Conservation (phyloP, 768 basidiomycete genomes). For the Psilocybe cyanescens region DNA sequence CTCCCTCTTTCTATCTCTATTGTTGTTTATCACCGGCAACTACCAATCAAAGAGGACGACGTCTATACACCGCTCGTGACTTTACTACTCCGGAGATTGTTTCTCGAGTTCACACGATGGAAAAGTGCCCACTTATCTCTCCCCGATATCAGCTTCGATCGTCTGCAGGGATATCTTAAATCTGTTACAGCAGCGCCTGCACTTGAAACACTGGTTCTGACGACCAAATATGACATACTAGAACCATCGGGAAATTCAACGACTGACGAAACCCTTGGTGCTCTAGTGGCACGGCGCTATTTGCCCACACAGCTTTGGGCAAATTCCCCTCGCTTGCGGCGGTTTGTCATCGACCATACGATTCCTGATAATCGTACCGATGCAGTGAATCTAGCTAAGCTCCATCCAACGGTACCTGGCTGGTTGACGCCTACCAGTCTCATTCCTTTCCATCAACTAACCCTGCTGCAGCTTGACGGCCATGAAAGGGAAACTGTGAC, state of each 20-base stretch:
- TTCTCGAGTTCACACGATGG: neutral
- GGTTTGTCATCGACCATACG: too few species aligned
- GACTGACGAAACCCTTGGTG: too few species aligned
- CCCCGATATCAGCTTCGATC: neutral
- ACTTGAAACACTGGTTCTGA: neutral
- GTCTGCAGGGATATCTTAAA: neutral
- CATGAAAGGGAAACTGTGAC: neutral
- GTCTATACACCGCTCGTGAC: neutral
- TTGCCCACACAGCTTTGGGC: neutral
- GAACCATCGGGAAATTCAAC: too few species aligned
- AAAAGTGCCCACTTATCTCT: neutral
- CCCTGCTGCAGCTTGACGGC: neutral
- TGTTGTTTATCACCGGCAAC: neutral
- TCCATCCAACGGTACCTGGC: neutral
- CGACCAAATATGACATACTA: neutral
- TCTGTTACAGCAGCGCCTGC: neutral
- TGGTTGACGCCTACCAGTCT: neutral
- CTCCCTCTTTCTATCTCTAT: neutral
- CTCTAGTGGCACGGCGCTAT: too few species aligned
- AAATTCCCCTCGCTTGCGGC: too few species aligned
- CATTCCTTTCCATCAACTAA: neutral
- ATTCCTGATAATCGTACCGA: too few species aligned
- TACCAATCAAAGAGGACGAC: neutral
- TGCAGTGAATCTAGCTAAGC: too few species aligned
- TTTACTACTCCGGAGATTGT: neutral